Conservation (phyloP, 2,329 filamentous ascomycete genomes). For the Diaporthe sp. region DNA sequence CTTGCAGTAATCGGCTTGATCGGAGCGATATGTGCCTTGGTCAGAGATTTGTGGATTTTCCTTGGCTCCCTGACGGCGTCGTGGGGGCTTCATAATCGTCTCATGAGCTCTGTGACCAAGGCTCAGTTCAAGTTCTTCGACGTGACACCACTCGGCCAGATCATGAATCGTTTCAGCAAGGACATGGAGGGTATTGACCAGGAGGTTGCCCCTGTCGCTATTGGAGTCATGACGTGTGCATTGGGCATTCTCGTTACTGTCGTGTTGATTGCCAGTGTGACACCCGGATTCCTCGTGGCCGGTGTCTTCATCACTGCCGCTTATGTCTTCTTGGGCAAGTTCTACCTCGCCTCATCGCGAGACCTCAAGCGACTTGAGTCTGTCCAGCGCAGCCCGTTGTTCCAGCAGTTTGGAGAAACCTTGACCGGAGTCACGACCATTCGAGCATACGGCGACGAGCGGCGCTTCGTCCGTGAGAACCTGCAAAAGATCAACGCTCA, state of each 20-base stretch:
- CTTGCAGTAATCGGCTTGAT: conserved; percentile 83
- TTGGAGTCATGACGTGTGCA: conserved; percentile 75
- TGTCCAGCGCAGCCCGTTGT: conserved; percentile 91
- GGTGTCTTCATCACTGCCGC: conserved; percentile 85
- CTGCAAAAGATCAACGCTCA: conserved; percentile 88
- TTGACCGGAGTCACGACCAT: conserved; percentile 96
- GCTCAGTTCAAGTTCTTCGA: conserved; percentile 99
- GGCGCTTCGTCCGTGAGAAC: conserved; percentile 93
- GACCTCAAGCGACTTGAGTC: conserved; percentile 96
- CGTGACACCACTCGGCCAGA: conserved; percentile 90
- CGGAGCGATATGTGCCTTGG: conserved; percentile 84
- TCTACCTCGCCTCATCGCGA: conserved; percentile 93
- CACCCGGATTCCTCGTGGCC: conserved; percentile 89
- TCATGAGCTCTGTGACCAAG: conserved; percentile 83
- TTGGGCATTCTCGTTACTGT: conserved; percentile 84
- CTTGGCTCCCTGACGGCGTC: conserved; percentile 91
- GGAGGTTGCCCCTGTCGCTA: conserved; percentile 92
- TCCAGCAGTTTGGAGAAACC: conserved; percentile 98
- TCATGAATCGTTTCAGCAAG: conserved; percentile 99
- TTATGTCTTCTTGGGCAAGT: conserved; percentile 84
- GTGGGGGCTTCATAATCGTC: conserved; percentile 79
- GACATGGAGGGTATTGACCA: conserved; percentile 96
- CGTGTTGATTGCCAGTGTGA: conserved; percentile 86
- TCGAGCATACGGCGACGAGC: conserved; percentile 93
- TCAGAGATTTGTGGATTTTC: conserved; percentile 90